Percentiles rank a stretch among this genome's conserved stretches.
Conservation (phyloP, 1,139 yeast species). For the Sugiyamaella japonica region DNA sequence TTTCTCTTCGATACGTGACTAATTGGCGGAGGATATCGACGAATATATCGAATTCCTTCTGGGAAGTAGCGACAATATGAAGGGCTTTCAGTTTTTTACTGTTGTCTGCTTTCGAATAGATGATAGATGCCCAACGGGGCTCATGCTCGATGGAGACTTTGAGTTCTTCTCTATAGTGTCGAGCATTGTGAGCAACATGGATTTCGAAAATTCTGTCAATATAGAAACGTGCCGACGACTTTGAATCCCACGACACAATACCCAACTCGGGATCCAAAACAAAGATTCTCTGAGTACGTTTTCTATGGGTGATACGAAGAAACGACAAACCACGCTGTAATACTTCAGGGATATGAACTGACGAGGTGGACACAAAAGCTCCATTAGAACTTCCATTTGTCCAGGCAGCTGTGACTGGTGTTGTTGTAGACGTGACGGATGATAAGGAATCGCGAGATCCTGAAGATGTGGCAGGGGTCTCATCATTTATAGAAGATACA, state of each 20-base stretch:
- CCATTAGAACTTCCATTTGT: neutral
- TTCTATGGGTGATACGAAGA: conserved; percentile 67
- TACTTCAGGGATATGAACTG: conserved; percentile 34
- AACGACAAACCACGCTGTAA: conserved; percentile 46
- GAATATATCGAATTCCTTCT: conserved; percentile 59
- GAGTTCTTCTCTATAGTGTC: conserved; percentile 80
- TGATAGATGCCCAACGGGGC: conserved; percentile 75
- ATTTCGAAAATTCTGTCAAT: conserved; percentile 73
- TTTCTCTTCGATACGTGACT: conserved; percentile 50
- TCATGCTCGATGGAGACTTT: conserved; percentile 67
- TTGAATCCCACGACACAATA: conserved; percentile 53
- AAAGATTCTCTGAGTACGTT: conserved; percentile 57
- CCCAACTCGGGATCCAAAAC: conserved; percentile 48
- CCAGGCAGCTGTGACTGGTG: neutral
- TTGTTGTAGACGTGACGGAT: neutral
- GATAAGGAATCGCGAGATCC: neutral
- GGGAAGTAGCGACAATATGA: conserved; percentile 72
- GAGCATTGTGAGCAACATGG: conserved; percentile 67
- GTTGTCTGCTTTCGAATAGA: conserved; percentile 54
- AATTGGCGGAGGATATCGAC: conserved; percentile 48
- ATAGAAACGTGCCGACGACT: conserved; percentile 51
- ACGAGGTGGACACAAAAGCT: neutral
- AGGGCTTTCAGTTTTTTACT: conserved; percentile 54
- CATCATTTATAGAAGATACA: neutral
- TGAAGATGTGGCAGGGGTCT: neutral